Conservation (phyloP, 2,329 filamentous ascomycete species). For the Paracoccidioides lutzii region DNA sequence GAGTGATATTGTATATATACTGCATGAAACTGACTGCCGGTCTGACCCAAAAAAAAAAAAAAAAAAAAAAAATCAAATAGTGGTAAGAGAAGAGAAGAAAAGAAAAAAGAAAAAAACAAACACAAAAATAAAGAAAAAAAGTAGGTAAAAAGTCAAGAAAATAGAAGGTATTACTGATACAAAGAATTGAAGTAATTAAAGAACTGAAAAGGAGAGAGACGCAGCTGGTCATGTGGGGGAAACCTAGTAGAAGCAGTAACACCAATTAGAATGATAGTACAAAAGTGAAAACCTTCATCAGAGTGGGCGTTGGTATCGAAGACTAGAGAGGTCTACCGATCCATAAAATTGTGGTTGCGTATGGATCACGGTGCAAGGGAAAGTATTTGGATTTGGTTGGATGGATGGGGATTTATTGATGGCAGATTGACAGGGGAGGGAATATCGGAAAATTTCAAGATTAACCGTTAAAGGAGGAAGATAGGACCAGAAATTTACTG, state of each 20-base stretch:
- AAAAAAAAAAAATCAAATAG: not conserved
- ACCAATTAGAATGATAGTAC: not conserved
- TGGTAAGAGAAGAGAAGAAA: not conserved
- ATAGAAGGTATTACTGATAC: slow-evolving; percentile 4
- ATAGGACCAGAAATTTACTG: not conserved
- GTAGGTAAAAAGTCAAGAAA: not conserved
- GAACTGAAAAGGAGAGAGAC: not conserved
- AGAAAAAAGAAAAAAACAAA: not conserved
- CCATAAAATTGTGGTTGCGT: not conserved
- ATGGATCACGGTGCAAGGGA: no score
- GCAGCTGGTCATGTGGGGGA: not conserved
- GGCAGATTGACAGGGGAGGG: not conserved
- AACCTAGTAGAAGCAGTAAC: not conserved
- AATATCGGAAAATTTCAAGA: not conserved
- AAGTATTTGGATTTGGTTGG: not conserved
- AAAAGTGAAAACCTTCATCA: not conserved
- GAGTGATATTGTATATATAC: no score
- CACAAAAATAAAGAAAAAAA: not conserved
- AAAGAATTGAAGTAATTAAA: not conserved
- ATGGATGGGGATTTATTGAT: not conserved
- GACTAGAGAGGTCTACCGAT: not conserved
- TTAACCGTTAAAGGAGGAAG: no score
- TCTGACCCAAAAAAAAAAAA: not conserved
- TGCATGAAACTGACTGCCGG: no score
- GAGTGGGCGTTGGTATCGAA: not conserved